These are phyloP conservation scores for Nymphaea colorata DNA, from an alignment of 164 flowering plant genomes.

Conservation along the genomic window DNA sequence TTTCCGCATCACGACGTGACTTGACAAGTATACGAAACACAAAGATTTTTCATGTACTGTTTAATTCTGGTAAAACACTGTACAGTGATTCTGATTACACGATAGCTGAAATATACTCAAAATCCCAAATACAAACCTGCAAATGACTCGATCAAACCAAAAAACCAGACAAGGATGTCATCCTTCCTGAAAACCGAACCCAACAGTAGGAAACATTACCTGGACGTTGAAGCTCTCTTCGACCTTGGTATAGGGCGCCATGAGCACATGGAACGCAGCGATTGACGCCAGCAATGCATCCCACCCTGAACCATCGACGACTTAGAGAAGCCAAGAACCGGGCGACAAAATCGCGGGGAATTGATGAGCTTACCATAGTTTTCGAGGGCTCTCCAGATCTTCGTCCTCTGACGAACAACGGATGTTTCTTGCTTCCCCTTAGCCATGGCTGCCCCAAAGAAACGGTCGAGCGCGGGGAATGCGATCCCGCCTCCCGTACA, in stretches of 20 bases:
- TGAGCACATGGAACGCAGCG: slow-evolving; percentile 67
- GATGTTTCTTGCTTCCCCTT: slow-evolving; percentile 4
- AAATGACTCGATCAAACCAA: too few species aligned
- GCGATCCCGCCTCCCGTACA: too few species aligned
- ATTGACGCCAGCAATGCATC: slow-evolving; percentile 78
- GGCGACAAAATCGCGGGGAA: not conserved
- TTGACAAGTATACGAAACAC: too few species aligned
- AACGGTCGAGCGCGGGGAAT: not conserved
- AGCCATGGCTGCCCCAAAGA: slow-evolving; percentile 11
- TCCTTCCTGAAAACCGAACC: too few species aligned
- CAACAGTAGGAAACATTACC: slow-evolving; percentile 22
- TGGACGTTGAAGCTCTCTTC: slow-evolving; percentile 99
- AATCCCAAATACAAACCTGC: too few species aligned
- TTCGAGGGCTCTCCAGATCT: slow-evolving; percentile 12
- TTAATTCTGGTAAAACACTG: too few species aligned
- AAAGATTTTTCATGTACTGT: too few species aligned
- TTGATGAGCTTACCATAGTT: slow-evolving; percentile 11
- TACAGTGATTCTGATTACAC: too few species aligned
- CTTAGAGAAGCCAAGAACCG: not conserved
- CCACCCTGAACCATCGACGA: slow-evolving; percentile 35
- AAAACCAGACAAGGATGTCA: too few species aligned
- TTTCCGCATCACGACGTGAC: too few species aligned
- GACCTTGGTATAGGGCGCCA: slow-evolving; percentile 89
- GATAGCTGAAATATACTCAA: too few species aligned
- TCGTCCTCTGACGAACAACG: not conserved